A percentile compares a stretch with the other conserved stretches of the same genome.
Evolutionary conservation across 345 rosid species (phyloP).

Genomic region (Arabis alpina): DNA sequence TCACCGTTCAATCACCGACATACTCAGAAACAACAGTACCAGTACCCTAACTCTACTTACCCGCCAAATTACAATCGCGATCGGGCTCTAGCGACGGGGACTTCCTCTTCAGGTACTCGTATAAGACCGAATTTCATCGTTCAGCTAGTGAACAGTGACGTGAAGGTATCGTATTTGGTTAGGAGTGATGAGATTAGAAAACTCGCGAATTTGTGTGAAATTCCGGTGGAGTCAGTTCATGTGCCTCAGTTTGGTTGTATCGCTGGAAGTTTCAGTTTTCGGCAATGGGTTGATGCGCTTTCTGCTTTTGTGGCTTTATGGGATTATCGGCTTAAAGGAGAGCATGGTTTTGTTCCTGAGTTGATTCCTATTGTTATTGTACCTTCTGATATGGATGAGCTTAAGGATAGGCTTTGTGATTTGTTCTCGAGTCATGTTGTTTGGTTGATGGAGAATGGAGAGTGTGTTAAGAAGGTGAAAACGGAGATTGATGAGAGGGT

Average conservation of each 20-base stretch:
- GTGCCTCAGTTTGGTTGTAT: slow-evolving; percentile 22
- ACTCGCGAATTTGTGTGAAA: slow-evolving; percentile 30
- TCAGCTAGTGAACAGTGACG: slow-evolving; percentile 27
- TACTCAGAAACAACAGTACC: slow-evolving; percentile 12
- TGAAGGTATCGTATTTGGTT: neutral
- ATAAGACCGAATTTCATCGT: slow-evolving; percentile 41
- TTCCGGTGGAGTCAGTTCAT: slow-evolving; percentile 24
- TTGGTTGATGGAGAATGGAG: slow-evolving; percentile 51
- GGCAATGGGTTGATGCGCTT: slow-evolving; percentile 55
- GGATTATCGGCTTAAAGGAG: slow-evolving; percentile 51
- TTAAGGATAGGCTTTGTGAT: slow-evolving; percentile 42
- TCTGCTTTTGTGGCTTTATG: slow-evolving; percentile 47
- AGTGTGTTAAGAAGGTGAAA: slow-evolving; percentile 46
- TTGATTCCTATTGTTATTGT: slow-evolving; percentile 44
- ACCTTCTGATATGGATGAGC: slow-evolving; percentile 52
- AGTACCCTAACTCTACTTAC: slow-evolving; percentile 35
- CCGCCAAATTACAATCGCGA: slow-evolving; percentile 39
- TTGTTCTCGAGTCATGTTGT: slow-evolving; percentile 48
- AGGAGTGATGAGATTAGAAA: slow-evolving; percentile 20
- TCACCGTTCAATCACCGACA: slow-evolving; percentile 23
- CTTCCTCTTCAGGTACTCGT: slow-evolving; percentile 9
- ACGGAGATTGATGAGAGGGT: slow-evolving; percentile 35
- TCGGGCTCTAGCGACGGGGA: slow-evolving; percentile 10
- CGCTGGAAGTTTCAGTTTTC: slow-evolving; percentile 46
- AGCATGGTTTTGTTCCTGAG: slow-evolving; percentile 38